Base-by-base conservation (phyloP, 164 flowering plant genomes). In the Chloranthus sessilifolius region DNA sequence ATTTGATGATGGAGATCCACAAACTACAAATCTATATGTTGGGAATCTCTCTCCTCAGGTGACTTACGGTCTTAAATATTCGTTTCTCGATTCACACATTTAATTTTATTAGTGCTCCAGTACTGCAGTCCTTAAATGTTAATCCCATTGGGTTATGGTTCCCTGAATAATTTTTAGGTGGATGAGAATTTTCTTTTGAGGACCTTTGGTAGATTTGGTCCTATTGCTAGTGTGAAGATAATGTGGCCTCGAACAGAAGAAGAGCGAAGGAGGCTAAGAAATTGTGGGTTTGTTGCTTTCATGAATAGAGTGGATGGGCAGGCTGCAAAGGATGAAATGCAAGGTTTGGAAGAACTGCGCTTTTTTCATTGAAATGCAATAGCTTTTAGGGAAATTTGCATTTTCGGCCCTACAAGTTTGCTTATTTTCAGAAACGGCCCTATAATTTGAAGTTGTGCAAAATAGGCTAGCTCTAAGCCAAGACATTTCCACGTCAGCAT, bases 221-320 rank as follows among this genome's bases (percentile, higher is more conserved):
- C 96, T 25, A 87, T 94, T 61, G 99, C 99, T 55, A 94, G 99
- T 65, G 99, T 94, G 26, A 94, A 94, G 61, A 94, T 94, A 61
- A 94, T 94, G 99, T 94, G 99, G 99, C 99, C 99, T 43, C 79
- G 99, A 57, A 89, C 99, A 41, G 99, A 94, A 56, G 99, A 94
- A 58, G 99, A 94, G 64, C 67, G 79, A 30, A 76, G 92, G 68
- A 72, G 99, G 42, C 96, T 85, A 70, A 78, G 97, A 60, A 89
- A 94, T 58, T 94, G 99, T 81, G 99, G 99, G 9, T 94, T 89
- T 81, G 99, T 94, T 22, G 92, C 99, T 69, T 94, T 94, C 50
- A 94, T 94, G 99, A 89, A 94, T 60, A 79, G 99, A 74, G 82
- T 74, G 58, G 95, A 89, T 75, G 99, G 92, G 41, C 99, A 94